These are phyloP conservation scores for Immersiporthe knoxdaviesiana DNA, from an alignment of 2,329 filamentous ascomycete species.

Conservation along the genomic window DNA sequence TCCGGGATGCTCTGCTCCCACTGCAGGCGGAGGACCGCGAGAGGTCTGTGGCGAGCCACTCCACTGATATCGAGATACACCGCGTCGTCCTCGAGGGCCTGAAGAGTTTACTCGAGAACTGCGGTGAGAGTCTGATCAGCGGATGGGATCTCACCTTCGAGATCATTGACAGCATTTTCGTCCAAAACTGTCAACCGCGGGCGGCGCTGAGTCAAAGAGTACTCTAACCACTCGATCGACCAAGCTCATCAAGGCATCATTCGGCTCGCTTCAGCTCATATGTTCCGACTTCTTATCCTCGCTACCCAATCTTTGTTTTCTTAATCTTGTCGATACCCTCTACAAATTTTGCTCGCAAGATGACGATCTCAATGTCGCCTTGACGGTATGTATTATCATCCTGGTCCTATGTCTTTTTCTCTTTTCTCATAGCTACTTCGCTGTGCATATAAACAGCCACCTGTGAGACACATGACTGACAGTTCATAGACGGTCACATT, in stretches of 20 bases:
- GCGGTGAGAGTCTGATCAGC: slow-evolving; percentile 78
- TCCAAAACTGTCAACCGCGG: slow-evolving; percentile 45
- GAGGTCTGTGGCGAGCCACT: slow-evolving; percentile 59
- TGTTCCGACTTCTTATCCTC: slow-evolving; percentile 90
- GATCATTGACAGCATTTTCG: slow-evolving; percentile 81
- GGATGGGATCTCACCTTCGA: slow-evolving; percentile 88
- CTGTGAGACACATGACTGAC: neutral
- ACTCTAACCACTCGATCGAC: slow-evolving; percentile 62
- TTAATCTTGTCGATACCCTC: slow-evolving; percentile 81
- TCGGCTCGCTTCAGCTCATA: slow-evolving; percentile 86
- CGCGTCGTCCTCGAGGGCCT: slow-evolving; percentile 78
- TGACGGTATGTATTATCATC: slow-evolving; percentile 66
- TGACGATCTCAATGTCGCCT: slow-evolving; percentile 91
- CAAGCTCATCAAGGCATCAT: slow-evolving; percentile 81
- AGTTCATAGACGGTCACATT: slow-evolving; percentile 74
- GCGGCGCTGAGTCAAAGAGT: slow-evolving; percentile 40
- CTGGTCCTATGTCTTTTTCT: slow-evolving; percentile 10
- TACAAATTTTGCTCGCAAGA: slow-evolving; percentile 87
- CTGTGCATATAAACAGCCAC: neutral
- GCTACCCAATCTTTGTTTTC: slow-evolving; percentile 71
- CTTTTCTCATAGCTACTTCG: slow-evolving; percentile 42
- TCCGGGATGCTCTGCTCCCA: slow-evolving; percentile 63
- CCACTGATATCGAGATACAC: slow-evolving; percentile 78
- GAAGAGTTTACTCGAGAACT: slow-evolving; percentile 82
- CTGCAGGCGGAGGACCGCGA: slow-evolving; percentile 59